Base-by-base conservation (phyloP, 805 yeast species). In the Candida stauntonica region DNA sequence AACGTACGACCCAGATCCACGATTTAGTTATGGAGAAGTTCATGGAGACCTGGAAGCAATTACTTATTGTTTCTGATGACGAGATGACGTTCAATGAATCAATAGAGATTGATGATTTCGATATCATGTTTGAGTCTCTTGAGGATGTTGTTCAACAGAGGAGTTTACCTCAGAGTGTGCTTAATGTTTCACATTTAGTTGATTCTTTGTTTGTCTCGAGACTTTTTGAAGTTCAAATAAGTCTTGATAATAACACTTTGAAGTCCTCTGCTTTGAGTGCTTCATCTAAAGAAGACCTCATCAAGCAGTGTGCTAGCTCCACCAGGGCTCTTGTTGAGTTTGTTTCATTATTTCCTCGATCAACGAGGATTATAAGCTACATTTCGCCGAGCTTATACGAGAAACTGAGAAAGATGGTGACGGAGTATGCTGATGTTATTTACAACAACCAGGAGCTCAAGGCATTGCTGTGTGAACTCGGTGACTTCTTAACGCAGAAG, bases 371-470 rank as follows among this genome's bases (percentile, higher is more conserved):
- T 14, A 41, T 45, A 15, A 47, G 41, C 17, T 55, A 55, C 21
- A 49, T 52, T 4, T 41, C 52, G 1, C 45, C 48, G 7, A 35
- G 52, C 7, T 34, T 53, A 5, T 48, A 44, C 24, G 52, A 52
- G 26, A 47, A 47, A 41, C 31, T 55, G 24, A 51, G 49, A 26
- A 36, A 38, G 16, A n/a, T 47, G 11, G 41, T 55, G 7, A 46
- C 51, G 1, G 39, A 27, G 3, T 34, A 50, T 20, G 41, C 55
- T 11, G 52, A 45, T 16, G 21, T 27, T 8, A 41, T 53, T 5
- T 48, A 45, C 31, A 20, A 26, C 20, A 20, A 44, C 18, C 29
- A 29, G 8, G 45, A 28, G 8, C 27, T 43, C 8, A 46, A 46
- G 35, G 17, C 13, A 2, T 29, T 35, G 6, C 45, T 55, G 18